Conservation (phyloP, 768 basidiomycete genomes). For the Kwoniella shandongensis region DNA sequence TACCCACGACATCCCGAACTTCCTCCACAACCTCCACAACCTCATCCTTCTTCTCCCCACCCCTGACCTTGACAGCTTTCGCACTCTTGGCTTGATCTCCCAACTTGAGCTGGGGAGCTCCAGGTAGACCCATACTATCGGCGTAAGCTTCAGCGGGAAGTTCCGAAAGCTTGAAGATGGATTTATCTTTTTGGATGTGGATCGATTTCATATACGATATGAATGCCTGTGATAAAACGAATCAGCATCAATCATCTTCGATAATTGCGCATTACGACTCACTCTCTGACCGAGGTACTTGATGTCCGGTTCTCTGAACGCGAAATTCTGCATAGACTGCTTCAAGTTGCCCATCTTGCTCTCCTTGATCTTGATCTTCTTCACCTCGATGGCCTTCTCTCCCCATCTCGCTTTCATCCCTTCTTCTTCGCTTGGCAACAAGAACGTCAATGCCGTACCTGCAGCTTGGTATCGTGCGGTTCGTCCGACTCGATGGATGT, state of each 20-base stretch:
- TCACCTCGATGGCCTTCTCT: slow-evolving; percentile 67
- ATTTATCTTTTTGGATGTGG: slow-evolving; percentile 89
- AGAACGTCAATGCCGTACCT: slow-evolving; percentile 77
- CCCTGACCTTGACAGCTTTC: slow-evolving; percentile 73
- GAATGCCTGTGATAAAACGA: slow-evolving; percentile 66
- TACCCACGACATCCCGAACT: slow-evolving; percentile 13
- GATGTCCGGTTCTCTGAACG: slow-evolving; percentile 93
- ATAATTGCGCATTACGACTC: slow-evolving; percentile 45
- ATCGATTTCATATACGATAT: slow-evolving; percentile 93
- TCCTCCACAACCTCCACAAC: slow-evolving; percentile 29
- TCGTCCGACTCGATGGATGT: slow-evolving; percentile 93
- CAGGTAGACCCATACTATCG: slow-evolving; percentile 85
- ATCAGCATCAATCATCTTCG: slow-evolving; percentile 8
- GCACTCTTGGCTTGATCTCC: slow-evolving; percentile 54
- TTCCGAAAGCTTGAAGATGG: slow-evolving; percentile 79
- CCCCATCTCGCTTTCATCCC: slow-evolving; percentile 75
- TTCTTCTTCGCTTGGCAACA: slow-evolving; percentile 87
- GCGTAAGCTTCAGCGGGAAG: slow-evolving; percentile 83
- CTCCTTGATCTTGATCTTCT: slow-evolving; percentile 78
- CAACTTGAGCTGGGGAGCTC: slow-evolving; percentile 94
- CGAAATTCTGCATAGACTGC: slow-evolving; percentile 85
- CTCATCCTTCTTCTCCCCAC: slow-evolving; percentile 40
- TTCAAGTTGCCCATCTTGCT: slow-evolving; percentile 83
- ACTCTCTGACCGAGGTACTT: slow-evolving; percentile 95
- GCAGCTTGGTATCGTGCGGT: slow-evolving; percentile 91